Base-by-base conservation (phyloP, 805 yeast genomes). In the Starmerella geochares region DNA sequence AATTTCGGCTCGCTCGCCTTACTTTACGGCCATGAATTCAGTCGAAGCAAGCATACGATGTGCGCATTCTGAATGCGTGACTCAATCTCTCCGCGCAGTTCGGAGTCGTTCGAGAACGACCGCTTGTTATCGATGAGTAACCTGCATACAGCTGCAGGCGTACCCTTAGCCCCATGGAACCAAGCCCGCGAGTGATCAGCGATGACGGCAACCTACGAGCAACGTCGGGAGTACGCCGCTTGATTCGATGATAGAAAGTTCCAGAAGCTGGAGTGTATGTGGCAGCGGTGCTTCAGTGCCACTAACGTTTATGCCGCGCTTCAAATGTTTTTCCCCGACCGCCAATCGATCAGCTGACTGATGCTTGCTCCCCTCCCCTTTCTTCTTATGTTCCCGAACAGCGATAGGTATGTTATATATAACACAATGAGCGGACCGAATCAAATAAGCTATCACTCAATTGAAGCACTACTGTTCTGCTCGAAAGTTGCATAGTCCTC, bases 41-140 rank as follows among this genome's bases (percentile, higher is more conserved):
- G 29, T 27, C 8, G 29, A 27, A n/a, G 10, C 29, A 27, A 27
- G 11, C 29, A 11, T 9, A 11, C 10, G 29, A 27, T 8, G 10
- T 11, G 29, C 11, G 29, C 29, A 27, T 8, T 27, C 11, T 8
- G 8, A 8, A 27, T 27, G 17, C 10, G 29, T 40, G 44, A 40
- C 44, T 40, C 44, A 40, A n/a, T 27, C 21, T 9, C 24, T 19
- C 33, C 5, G 21, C 16, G 4, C 17, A 8, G 33, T 40, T 40
- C 44, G 31, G 5, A 19, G 24, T 27, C 31, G 44, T 40, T 40
- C 32, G 32, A 25, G 33, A 25, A 27, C 44, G 44, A 40, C 16
- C 29, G 32, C 31, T 23, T 25, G 33, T 40, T 27, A 38, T 38
- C 42, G 42, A 38, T 38, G 44, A 27, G 44, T 40, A 40, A 40